These are phyloP conservation scores for Hypomyces rosellus DNA, from an alignment of 2,329 filamentous ascomycete genomes.

Conservation along the genomic window DNA sequence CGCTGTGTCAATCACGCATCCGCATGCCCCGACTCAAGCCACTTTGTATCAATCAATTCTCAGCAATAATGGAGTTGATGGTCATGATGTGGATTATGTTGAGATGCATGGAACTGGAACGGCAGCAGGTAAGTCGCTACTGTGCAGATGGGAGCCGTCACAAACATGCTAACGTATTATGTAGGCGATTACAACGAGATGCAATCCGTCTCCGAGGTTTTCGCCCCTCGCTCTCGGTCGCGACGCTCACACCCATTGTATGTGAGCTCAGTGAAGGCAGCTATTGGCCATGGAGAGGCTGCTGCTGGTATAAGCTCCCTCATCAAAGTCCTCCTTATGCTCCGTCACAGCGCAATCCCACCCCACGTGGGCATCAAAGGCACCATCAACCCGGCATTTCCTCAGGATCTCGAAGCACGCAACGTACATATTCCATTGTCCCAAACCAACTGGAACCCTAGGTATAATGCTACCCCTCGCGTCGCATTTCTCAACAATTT, in stretches of 20 bases:
- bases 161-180: too few relatives aligned
- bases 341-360: slow-evolving; percentile 41
- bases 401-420: slow-evolving; percentile 32
- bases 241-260: slow-evolving; percentile 45
- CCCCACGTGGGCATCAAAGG: slow-evolving; percentile 49
- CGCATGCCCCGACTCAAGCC: slow-evolving; percentile 57
- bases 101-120: slow-evolving; percentile 93
- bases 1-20: slow-evolving; percentile 64
- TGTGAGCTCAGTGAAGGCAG: slow-evolving; percentile 59
- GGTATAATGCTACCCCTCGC: slow-evolving; percentile 23
- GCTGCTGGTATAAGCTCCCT: slow-evolving; percentile 50
- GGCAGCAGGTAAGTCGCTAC: slow-evolving; percentile 45
- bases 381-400: slow-evolving; percentile 38
- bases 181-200: slow-evolving; percentile 74
- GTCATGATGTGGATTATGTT: slow-evolving; percentile 71
- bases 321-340: slow-evolving; percentile 51
- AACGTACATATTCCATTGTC: slow-evolving; percentile 34
- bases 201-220: slow-evolving; percentile 61
- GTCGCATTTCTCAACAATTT: slow-evolving; percentile 46
- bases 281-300: slow-evolving; percentile 58
- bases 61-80: slow-evolving; percentile 68
- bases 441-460: slow-evolving; percentile 26
- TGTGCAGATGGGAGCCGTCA: too few relatives aligned
- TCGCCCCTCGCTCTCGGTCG: slow-evolving; percentile 41
- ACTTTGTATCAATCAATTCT: slow-evolving; percentile 58